Evolutionary conservation across 1,284 basidiomycete genomes (phyloP).

Genomic region (Mycocalia duriaeana): DNA sequence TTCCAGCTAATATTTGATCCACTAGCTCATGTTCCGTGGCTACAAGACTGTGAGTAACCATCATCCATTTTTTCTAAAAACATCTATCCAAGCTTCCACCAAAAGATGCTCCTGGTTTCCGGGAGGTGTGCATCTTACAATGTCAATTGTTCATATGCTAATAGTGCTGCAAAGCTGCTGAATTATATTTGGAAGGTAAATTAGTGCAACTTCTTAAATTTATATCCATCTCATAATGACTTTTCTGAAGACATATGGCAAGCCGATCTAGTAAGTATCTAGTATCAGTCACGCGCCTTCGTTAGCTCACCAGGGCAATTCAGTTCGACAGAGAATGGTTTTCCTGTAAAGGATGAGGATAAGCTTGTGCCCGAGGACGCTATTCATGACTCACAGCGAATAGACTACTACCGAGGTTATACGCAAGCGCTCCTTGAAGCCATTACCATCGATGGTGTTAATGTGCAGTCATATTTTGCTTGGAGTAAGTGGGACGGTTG

Average conservation of each 20-base stretch:
- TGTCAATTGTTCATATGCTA: neutral
- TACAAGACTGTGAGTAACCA: conserved; percentile 56
- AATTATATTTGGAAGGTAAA: conserved; percentile 70
- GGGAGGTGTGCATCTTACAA: conserved; percentile 34
- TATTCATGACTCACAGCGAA: conserved; percentile 59
- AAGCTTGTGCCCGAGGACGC: conserved; percentile 53
- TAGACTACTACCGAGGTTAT: conserved; percentile 71
- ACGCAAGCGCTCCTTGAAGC: conserved; percentile 56
- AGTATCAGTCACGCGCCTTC: too few relatives aligned
- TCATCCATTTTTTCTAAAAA: conserved; percentile 4
- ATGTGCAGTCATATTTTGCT: conserved; percentile 68
- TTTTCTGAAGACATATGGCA: too few relatives aligned
- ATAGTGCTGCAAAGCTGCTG: conserved; percentile 38
- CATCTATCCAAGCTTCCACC: neutral
- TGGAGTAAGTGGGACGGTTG: conserved; percentile 57
- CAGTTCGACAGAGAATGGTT: conserved; percentile 72
- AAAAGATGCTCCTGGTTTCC: conserved; percentile 61
- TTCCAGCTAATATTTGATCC: too few relatives aligned
- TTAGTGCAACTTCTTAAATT: neutral
- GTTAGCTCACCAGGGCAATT: too few relatives aligned
- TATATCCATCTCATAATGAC: neutral
- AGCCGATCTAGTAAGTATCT: too few relatives aligned
- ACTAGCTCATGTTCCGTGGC: conserved; percentile 67
- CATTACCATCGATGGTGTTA: conserved; percentile 64
- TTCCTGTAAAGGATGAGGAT: conserved; percentile 69